Conservation (phyloP, 331 rosid genomes). For the Pyrus hybrid region DNA sequence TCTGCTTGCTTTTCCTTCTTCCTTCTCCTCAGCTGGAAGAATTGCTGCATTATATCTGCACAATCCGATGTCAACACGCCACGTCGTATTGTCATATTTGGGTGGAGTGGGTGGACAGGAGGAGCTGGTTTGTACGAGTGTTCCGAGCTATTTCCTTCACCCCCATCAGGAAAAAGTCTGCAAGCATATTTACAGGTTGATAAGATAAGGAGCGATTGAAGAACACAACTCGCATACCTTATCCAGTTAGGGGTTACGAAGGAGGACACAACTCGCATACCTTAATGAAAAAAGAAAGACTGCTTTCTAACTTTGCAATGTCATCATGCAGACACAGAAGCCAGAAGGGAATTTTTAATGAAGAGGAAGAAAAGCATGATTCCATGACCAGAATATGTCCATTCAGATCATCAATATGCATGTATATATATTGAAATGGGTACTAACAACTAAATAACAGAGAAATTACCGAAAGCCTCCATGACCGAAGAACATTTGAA, state of each 20-base stretch:
- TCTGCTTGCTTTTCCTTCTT: slow-evolving; percentile 46
- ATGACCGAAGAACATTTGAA: slow-evolving; percentile 66
- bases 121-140: slow-evolving; percentile 46
- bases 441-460: background rate
- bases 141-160: slow-evolving; percentile 42
- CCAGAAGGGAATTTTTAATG: too few relatives aligned
- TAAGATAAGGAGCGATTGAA: background rate
- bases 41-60: slow-evolving; percentile 81
- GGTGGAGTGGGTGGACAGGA: slow-evolving; percentile 92
- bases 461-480: slow-evolving; percentile 89
- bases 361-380: too few relatives aligned
- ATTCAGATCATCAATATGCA: too few relatives aligned
- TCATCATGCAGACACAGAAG: too few relatives aligned
- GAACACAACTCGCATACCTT: too few relatives aligned
- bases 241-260: too few relatives aligned
- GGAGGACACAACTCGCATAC: slow-evolving; percentile 17
- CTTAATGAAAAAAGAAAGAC: background rate
- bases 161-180: slow-evolving; percentile 75
- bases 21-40: slow-evolving; percentile 77
- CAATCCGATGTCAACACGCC: slow-evolving; percentile 69
- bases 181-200: slow-evolving; percentile 1
- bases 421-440: background rate
- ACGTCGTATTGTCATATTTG: slow-evolving; percentile 65
- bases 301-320: background rate
- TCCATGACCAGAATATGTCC: too few relatives aligned